Evolutionary conservation across 2,329 filamentous ascomycete genomes (phyloP).

Genomic region (Incumbomyces delicatus): DNA sequence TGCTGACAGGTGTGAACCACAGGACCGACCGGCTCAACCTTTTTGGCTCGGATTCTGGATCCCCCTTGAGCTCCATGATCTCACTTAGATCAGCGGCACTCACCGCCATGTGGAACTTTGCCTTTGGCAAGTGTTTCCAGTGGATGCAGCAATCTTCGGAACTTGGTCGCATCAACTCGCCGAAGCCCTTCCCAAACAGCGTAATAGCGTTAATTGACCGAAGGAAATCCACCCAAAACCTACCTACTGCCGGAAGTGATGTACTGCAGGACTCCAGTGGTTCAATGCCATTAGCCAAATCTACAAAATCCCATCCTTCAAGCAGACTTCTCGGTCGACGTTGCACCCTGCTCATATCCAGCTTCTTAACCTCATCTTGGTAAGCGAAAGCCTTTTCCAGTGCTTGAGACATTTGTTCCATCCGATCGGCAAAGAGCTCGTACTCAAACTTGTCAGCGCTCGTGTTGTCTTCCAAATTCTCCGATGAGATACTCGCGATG

Average conservation of each 20-base stretch:
- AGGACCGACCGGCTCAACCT: constrained; percentile 16
- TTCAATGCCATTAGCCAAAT: constrained; percentile 10
- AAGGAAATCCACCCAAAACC: constrained; percentile 26
- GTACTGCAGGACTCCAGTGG: constrained; percentile 17
- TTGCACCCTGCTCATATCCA: background rate
- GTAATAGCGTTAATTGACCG: constrained; percentile 21
- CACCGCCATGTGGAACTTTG: constrained; percentile 24
- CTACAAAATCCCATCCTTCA: constrained; percentile 24
- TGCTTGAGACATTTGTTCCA: constrained; percentile 12
- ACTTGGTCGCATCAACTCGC: constrained; percentile 22
- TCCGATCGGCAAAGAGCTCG: background rate
- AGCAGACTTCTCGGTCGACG: background rate
- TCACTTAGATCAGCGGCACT: constrained; percentile 20
- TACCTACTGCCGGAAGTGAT: constrained; percentile 12
- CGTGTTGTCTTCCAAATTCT: background rate
- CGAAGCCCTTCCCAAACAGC: constrained; percentile 23
- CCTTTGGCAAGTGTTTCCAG: constrained; percentile 23
- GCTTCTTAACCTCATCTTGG: constrained; percentile 20
- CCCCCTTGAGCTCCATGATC: constrained; percentile 20
- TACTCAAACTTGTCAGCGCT: background rate
- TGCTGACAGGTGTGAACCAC: constrained; percentile 9
- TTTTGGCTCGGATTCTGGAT: background rate
- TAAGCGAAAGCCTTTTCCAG: constrained; percentile 9
- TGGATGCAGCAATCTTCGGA: constrained; percentile 12
- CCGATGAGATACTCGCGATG: background rate